Evolutionary conservation across 257 asterid species (phyloP).

Genomic region (Solanum etuberosum): DNA sequence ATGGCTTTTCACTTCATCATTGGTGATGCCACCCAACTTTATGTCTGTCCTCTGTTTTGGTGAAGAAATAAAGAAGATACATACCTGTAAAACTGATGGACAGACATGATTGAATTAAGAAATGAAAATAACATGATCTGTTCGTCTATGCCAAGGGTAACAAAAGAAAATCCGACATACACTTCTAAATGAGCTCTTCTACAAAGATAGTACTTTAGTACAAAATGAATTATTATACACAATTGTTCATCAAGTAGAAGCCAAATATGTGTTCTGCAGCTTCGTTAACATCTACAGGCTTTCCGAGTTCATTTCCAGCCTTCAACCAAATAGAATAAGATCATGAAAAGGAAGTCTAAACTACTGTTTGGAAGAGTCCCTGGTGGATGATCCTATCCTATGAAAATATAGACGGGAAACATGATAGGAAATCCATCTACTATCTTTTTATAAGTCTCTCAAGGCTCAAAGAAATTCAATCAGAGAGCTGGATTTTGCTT

Average conservation of each 20-base stretch:
- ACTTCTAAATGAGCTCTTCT: not conserved
- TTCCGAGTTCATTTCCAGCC: slow-evolving; percentile 82
- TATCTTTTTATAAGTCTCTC: not conserved
- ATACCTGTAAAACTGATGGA: not conserved
- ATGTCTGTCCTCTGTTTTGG: not conserved
- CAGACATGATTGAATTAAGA: not conserved
- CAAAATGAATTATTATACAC: slow-evolving; percentile 1
- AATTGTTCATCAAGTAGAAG: slow-evolving; percentile 84
- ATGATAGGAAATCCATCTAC: not conserved
- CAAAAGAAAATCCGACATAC: not conserved
- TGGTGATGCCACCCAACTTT: not conserved
- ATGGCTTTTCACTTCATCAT: not conserved
- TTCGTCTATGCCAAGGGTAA: not conserved
- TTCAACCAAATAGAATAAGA: slow-evolving; percentile 12
- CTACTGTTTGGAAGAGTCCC: not conserved
- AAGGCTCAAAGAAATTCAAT: not conserved
- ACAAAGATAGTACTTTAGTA: not conserved
- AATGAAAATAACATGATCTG: not conserved
- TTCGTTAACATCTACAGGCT: slow-evolving; percentile 51
- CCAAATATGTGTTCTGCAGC: slow-evolving; percentile 85
- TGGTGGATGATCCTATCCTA: slow-evolving; percentile 75
- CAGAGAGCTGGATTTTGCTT: not conserved
- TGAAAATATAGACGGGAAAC: slow-evolving; percentile 10
- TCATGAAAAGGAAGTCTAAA: not conserved
- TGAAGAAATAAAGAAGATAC: not conserved